These are phyloP conservation scores for Fraxinus platypoda DNA, from an alignment of 305 asterid genomes.

Conservation along the genomic window DNA sequence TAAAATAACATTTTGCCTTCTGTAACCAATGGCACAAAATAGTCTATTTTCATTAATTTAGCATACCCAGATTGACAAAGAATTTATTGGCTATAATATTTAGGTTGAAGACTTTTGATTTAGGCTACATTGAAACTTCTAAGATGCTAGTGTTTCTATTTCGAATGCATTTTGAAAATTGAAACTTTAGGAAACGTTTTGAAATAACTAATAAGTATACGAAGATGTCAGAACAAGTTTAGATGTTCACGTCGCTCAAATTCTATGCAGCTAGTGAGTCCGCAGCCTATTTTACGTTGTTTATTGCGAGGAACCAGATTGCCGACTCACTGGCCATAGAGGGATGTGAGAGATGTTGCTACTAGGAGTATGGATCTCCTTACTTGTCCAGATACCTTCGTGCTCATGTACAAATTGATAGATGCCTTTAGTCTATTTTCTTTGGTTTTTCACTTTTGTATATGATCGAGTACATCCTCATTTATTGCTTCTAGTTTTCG, in stretches of 20 bases:
- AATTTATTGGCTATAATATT: background rate
- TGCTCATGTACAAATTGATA: too few relatives aligned
- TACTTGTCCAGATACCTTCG: too few relatives aligned
- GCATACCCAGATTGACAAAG: background rate
- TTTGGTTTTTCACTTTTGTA: background rate
- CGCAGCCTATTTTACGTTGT: too few relatives aligned
- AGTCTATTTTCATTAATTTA: background rate
- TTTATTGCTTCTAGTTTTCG: too few relatives aligned
- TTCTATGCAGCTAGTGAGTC: background rate
- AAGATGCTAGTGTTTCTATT: background rate
- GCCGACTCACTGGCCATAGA: too few relatives aligned
- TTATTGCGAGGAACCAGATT: too few relatives aligned
- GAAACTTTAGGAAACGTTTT: background rate
- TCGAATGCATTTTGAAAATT: too few relatives aligned
- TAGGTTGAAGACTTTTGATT: background rate
- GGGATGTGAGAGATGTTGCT: too few relatives aligned
- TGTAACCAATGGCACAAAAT: background rate
- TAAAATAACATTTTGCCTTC: background rate
- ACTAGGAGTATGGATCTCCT: too few relatives aligned
- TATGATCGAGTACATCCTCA: too few relatives aligned
- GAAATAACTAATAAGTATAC: too few relatives aligned
- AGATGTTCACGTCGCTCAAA: background rate
- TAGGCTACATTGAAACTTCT: background rate
- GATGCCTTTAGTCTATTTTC: too few relatives aligned
- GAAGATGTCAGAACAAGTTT: background rate